Conservation (phyloP, 805 yeast genomes). For the Metschnikowia santaceciliae region DNA sequence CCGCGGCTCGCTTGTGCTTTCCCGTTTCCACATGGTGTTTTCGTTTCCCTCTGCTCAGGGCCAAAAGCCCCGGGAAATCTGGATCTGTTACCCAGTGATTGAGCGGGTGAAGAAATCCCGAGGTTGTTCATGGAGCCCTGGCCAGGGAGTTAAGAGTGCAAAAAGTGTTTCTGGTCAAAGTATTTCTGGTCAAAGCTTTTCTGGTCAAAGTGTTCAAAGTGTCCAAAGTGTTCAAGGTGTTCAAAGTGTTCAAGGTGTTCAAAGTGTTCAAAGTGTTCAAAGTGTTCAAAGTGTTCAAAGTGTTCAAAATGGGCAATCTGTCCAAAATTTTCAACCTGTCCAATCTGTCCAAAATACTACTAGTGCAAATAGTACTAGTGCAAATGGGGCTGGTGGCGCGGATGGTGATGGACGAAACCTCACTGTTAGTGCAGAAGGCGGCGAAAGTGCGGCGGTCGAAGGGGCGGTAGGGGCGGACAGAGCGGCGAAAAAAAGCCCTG, state of each 20-base stretch:
- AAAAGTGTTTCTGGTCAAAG: neutral
- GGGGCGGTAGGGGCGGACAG: too few species aligned
- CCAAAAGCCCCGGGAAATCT: constrained; percentile 56
- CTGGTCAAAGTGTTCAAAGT: neutral
- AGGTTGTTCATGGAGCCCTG: constrained; percentile 43
- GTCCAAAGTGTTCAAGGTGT: neutral
- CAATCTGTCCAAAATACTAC: neutral
- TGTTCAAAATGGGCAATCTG: too few species aligned
- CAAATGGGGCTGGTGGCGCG: too few species aligned
- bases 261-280: too few species aligned
- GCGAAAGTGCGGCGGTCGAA: too few species aligned
- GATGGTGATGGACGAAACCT: too few species aligned
- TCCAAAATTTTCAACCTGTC: too few species aligned
- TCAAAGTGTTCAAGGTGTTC: too few species aligned
- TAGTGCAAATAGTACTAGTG: too few species aligned
- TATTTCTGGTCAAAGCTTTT: neutral
- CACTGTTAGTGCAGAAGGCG: too few species aligned
- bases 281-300: neutral
- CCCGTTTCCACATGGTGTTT: constrained; percentile 38
- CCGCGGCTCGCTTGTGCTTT: constrained; percentile 34
- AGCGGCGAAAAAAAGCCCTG: too few species aligned
- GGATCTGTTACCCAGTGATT: constrained; percentile 90
- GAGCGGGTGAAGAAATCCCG: constrained; percentile 54
- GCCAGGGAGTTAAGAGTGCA: neutral
- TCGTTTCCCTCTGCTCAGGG: constrained; percentile 20